phyloP scores from a whole-genome alignment of 306 rosid genomes.

The Rosa multiflora region DNA sequence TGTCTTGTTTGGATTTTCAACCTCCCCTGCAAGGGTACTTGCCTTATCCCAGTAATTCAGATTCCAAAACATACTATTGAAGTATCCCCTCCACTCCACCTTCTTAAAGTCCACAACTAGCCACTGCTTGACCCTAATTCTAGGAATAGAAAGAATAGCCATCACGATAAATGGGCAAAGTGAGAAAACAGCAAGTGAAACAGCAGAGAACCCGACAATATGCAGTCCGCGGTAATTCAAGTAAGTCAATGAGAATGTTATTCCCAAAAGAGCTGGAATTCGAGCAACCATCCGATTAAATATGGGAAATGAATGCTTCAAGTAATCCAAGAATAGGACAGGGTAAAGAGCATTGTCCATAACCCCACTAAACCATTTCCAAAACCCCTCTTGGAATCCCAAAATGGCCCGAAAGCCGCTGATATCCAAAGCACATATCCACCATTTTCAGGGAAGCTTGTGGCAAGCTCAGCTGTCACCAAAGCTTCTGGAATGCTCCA shows the following conservation, averaged over 20 bases:
- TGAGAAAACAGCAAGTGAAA: slow-evolving; percentile 69
- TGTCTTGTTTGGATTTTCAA: slow-evolving; percentile 68
- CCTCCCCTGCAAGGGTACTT: slow-evolving; percentile 90
- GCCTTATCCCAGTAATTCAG: slow-evolving; percentile 95
- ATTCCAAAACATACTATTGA: slow-evolving; percentile 89
- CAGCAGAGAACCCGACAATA: slow-evolving; percentile 82
- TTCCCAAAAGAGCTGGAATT: slow-evolving; percentile 64
- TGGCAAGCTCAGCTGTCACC: slow-evolving; percentile 87
- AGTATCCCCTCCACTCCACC: slow-evolving; percentile 73
- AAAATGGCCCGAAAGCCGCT: slow-evolving; percentile 81
- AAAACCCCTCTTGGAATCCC: slow-evolving; percentile 90
- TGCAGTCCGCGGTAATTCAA: slow-evolving; percentile 85
- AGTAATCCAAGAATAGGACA: slow-evolving; percentile 79
- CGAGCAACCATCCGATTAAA: slow-evolving; percentile 47
- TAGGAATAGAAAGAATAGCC: slow-evolving; percentile 64
- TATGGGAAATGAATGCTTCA: slow-evolving; percentile 71
- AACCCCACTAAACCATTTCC: slow-evolving; percentile 96
- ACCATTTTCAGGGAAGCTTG: slow-evolving; percentile 76
- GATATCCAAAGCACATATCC: slow-evolving; percentile 88
- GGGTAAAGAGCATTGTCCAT: slow-evolving; percentile 97
- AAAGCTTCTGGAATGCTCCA: slow-evolving; percentile 95
- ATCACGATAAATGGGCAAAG: slow-evolving; percentile 65
- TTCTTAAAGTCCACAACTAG: slow-evolving; percentile 48
- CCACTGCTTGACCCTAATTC: slow-evolving; percentile 59
- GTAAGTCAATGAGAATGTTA: slow-evolving; percentile 66